These are phyloP conservation scores for Colletotrichum cordylinicola DNA, from an alignment of 2,329 filamentous ascomycete genomes.

Conservation along the genomic window DNA sequence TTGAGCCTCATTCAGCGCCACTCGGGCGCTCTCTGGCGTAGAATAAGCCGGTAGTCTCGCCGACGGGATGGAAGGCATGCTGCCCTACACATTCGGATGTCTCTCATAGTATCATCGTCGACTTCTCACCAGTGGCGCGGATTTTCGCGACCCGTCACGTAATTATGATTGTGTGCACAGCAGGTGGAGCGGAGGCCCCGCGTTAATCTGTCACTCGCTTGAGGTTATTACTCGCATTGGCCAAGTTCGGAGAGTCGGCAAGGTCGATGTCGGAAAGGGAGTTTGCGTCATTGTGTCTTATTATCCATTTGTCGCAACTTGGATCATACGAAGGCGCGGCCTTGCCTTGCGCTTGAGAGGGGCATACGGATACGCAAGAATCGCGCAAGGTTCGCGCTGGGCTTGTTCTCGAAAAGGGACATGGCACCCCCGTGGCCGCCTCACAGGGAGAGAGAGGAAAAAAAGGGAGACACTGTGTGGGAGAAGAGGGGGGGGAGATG, in stretches of 20 bases:
- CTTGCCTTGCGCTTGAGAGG: neutral
- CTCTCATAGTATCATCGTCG: neutral
- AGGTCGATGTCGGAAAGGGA: neutral
- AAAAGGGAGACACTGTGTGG: no score
- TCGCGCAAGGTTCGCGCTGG: neutral
- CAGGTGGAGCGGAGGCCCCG: neutral
- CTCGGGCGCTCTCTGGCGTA: neutral
- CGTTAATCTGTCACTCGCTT: conserved; percentile 18
- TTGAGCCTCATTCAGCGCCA: neutral
- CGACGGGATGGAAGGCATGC: neutral
- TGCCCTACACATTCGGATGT: neutral
- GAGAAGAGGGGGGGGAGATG: no score
- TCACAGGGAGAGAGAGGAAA: neutral
- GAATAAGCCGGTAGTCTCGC: neutral
- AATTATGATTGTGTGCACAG: conserved; percentile 14
- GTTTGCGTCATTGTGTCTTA: conserved; percentile 1
- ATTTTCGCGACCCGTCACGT: neutral
- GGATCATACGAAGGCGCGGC: neutral
- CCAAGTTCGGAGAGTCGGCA: neutral
- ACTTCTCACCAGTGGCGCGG: neutral
- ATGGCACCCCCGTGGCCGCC: neutral
- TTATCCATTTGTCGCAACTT: neutral
- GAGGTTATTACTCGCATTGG: conserved; percentile 15
- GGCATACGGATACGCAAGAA: neutral
- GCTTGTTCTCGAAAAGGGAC: neutral